These are phyloP conservation scores for Leptomonas seymouri DNA, from an alignment of 208 protist genomes.

Conservation along the genomic window DNA sequence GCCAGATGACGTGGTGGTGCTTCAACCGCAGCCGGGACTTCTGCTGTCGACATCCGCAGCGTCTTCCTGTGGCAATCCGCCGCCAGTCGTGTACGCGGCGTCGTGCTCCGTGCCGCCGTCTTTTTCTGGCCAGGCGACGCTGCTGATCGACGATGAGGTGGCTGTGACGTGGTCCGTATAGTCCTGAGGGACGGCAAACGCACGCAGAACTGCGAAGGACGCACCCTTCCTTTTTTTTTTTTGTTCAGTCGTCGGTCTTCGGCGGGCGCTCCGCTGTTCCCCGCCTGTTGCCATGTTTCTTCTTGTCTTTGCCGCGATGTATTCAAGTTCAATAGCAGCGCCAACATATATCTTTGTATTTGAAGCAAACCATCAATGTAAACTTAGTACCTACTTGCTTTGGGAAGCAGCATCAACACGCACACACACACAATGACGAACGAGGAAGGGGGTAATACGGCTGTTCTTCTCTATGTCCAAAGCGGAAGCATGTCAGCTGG, in stretches of 20 bases:
- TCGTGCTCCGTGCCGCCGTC: constrained; percentile 21
- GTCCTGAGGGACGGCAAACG: background rate
- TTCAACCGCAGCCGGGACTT: constrained; percentile 1
- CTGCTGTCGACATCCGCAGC: background rate
- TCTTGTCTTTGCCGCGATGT: too few relatives aligned
- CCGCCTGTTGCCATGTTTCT: too few relatives aligned
- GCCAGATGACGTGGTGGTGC: constrained; percentile 11
- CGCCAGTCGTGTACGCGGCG: constrained; percentile 24
- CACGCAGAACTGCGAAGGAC: background rate
- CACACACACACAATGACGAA: too few relatives aligned
- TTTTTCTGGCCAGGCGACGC: constrained; percentile 23
- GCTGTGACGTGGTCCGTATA: constrained; percentile 31
- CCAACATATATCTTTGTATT: too few relatives aligned
- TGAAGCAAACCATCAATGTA: too few relatives aligned
- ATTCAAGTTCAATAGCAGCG: too few relatives aligned
- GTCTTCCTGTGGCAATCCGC: background rate
- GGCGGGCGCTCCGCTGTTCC: too few relatives aligned
- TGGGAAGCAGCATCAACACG: too few relatives aligned
- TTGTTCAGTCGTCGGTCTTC: background rate
- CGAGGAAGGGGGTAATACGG: too few relatives aligned
- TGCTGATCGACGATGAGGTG: constrained; percentile 32
- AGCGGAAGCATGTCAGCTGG: too few relatives aligned
- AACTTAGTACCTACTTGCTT: too few relatives aligned
- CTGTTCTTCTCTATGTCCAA: too few relatives aligned
- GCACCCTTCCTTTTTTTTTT: constrained; percentile 1